These are phyloP conservation scores for Insectozyma bohioensis DNA, from an alignment of 1,139 yeast genomes.

Conservation along the genomic window DNA sequence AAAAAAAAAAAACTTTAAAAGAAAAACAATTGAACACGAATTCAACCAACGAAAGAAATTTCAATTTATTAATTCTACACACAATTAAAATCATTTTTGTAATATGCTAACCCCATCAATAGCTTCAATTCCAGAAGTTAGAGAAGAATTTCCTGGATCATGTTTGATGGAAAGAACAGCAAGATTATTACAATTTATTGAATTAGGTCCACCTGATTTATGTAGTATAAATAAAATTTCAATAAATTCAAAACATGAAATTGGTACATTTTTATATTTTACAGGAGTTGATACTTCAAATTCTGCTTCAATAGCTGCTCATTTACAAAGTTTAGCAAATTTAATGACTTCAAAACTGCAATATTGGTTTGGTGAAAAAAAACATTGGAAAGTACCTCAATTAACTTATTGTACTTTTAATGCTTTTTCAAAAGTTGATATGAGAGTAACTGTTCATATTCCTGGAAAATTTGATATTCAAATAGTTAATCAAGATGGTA, in stretches of 20 bases:
- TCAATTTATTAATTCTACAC: too few species aligned
- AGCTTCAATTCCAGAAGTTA: conserved; percentile 52
- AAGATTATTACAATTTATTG: conserved; percentile 45
- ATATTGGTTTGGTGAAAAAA: conserved; percentile 64
- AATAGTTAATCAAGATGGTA: conserved; percentile 50
- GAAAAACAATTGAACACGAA: conserved; percentile 3
- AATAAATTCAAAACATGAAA: conserved; percentile 36
- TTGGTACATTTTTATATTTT: conserved; percentile 55
- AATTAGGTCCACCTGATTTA: conserved; percentile 88
- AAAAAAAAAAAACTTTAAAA: conserved; percentile 5
- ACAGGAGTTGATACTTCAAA: conserved; percentile 60
- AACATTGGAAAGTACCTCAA: conserved; percentile 73
- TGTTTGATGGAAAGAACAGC: conserved; percentile 54
- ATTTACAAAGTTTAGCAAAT: conserved; percentile 73
- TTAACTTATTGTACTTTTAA: conserved; percentile 50
- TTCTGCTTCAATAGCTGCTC: conserved; percentile 66
- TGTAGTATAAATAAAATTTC: conserved; percentile 63
- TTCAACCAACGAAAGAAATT: not conserved
- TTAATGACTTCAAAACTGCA: conserved; percentile 57
- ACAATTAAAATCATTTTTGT: not conserved
- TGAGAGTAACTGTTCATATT: conserved; percentile 69
- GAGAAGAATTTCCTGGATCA: conserved; percentile 51
- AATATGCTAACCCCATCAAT: conserved; percentile 43
- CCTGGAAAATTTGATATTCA: conserved; percentile 55
- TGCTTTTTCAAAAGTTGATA: conserved; percentile 66